Percentiles rank a stretch among this genome's conserved stretches.
These are phyloP conservation scores for Luffa aegyptiaca DNA, from an alignment of 306 rosid genomes.

Conservation along the genomic window DNA sequence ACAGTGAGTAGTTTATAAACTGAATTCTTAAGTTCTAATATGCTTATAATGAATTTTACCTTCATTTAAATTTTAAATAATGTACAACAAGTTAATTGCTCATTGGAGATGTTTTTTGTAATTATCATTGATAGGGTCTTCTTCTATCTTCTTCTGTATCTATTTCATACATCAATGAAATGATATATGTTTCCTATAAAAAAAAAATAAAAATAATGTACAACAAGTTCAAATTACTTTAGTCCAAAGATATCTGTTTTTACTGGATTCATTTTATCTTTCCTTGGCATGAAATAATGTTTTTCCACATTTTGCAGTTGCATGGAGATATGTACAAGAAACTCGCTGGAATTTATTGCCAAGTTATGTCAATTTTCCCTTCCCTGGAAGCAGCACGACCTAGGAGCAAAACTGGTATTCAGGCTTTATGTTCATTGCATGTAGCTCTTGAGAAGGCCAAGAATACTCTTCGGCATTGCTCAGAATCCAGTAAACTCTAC, in stretches of 20 bases:
- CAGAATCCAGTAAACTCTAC: slow-evolving; percentile 89
- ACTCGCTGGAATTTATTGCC: slow-evolving; percentile 65
- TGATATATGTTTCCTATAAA: too few relatives aligned
- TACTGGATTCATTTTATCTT: not conserved
- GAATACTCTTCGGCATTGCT: slow-evolving; percentile 84
- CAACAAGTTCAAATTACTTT: not conserved
- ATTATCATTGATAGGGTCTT: too few relatives aligned
- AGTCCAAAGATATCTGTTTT: not conserved
- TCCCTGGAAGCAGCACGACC: slow-evolving; percentile 96
- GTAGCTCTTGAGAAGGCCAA: slow-evolving; percentile 85
- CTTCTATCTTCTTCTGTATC: too few relatives aligned
- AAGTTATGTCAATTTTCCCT: slow-evolving; percentile 72
- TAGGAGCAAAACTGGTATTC: slow-evolving; percentile 89
- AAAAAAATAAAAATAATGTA: too few relatives aligned
- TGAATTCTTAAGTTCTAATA: not conserved
- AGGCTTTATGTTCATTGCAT: slow-evolving; percentile 88
- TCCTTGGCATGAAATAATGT: not conserved
- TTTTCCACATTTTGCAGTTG: slow-evolving; percentile 41
- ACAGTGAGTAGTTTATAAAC: not conserved
- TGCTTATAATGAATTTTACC: not conserved
- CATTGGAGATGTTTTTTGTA: too few relatives aligned
- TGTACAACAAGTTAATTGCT: too few relatives aligned
- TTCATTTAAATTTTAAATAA: not conserved
- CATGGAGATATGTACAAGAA: slow-evolving; percentile 93
- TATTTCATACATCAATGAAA: too few relatives aligned